Base-by-base conservation (phyloP, 495 filamentous ascomycete species). In the Aspergillus kassunensis region DNA sequence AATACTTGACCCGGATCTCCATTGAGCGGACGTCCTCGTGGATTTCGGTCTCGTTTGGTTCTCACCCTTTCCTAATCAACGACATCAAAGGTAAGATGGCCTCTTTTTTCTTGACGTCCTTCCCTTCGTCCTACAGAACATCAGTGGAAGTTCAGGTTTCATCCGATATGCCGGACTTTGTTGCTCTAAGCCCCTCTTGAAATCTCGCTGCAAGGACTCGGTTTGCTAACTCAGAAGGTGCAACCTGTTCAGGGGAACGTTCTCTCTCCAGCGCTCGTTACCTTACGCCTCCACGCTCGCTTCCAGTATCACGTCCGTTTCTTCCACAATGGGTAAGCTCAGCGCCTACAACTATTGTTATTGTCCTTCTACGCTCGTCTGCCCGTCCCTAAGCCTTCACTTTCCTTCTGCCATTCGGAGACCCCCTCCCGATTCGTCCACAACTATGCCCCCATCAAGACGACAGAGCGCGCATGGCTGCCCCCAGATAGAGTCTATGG, bases 291-390 rank as follows among this genome's bases (percentile, higher is more conserved):
- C 53, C 12, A 63, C 63, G 54, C 58, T 66, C 63, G 63, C 63
- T 66, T 58, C 53, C 42, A 57, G 16, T 49, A 47, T 35, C 29
- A 52, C 50, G 57, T 52, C 54, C 52, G 42, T 54, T 49, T 58
- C 58, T 60, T 64, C 61, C 62, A 63, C 56, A 68, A 74, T 74
- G 71, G 71, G 71, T 74, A 74, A 71, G 71, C 65, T 58, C 52
- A 34, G 54, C 44, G 51, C 29, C 51, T 40, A 23, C 27, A 44
- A 19, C 44, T 29, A 44, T 51, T 39, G 36, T 31, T 49, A 35
- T 43, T 23, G 47, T 49, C 51, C 37, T 36, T 49, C 49, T 42
- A 40, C 49, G 34, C 56, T 47, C 25, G 55, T 40, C 29, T 36
- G 11, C 35, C 21, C 33, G 18, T 40, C 12, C 25, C 18, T 43